These are phyloP conservation scores for Pleomassaria siparia DNA, from an alignment of 2,329 filamentous ascomycete genomes.

Conservation along the genomic window DNA sequence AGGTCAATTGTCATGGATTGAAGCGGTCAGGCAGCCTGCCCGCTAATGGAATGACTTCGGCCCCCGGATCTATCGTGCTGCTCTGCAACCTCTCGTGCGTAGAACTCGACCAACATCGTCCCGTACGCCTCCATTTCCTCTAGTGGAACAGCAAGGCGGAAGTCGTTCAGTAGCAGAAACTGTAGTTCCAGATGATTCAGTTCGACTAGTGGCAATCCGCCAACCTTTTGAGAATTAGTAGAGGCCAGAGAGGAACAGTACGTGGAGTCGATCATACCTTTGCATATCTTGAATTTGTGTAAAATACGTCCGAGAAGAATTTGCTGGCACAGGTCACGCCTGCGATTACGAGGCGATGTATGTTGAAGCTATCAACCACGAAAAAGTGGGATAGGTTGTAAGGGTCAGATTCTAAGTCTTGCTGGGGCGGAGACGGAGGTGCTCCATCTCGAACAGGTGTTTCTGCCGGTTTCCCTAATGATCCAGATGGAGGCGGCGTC, in stretches of 20 bases:
- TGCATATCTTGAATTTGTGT: slow-evolving; percentile 97
- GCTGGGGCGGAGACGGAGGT: slow-evolving; percentile 41
- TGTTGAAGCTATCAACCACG: slow-evolving; percentile 98
- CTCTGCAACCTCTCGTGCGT: slow-evolving; percentile 82
- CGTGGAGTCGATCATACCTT: slow-evolving; percentile 66
- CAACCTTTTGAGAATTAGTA: slow-evolving; percentile 64
- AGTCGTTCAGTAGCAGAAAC: slow-evolving; percentile 94
- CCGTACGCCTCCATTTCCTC: slow-evolving; percentile 97
- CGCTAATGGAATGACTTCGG: neutral
- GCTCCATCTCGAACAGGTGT: slow-evolving; percentile 28
- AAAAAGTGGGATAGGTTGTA: slow-evolving; percentile 71
- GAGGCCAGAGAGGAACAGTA: slow-evolving; percentile 1
- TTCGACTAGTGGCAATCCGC: slow-evolving; percentile 86
- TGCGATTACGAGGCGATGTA: slow-evolving; percentile 92
- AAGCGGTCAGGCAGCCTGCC: neutral
- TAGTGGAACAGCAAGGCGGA: slow-evolving; percentile 86
- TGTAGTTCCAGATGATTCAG: slow-evolving; percentile 96
- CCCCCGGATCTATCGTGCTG: slow-evolving; percentile 48
- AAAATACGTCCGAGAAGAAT: slow-evolving; percentile 98
- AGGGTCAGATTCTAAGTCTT: slow-evolving; percentile 47
- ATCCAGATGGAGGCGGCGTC: slow-evolving; percentile 54
- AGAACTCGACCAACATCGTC: slow-evolving; percentile 98
- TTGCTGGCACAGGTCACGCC: slow-evolving; percentile 98
- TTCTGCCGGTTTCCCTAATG: slow-evolving; percentile 45
- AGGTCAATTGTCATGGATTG: neutral